phyloP scores from a whole-genome alignment of 768 basidiomycete genomes.

The Hygrocybe coccinea region DNA sequence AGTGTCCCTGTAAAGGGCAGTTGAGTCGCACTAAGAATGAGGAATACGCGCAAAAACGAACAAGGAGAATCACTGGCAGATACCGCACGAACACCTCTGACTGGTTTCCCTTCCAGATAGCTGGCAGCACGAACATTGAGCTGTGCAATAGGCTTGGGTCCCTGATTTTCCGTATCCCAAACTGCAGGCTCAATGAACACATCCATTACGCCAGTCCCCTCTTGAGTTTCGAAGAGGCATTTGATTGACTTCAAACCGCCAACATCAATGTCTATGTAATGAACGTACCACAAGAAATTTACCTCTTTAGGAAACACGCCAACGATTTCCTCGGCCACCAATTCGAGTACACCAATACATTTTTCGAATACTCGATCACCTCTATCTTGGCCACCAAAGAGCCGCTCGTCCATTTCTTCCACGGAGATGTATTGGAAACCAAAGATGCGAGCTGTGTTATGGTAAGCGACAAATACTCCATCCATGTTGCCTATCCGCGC shows the following conservation, averaged over 20 bases:
- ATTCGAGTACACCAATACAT: slow-evolving; percentile 68
- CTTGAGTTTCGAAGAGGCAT: slow-evolving; percentile 57
- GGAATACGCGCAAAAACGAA: slow-evolving; percentile 14
- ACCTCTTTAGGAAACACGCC: slow-evolving; percentile 65
- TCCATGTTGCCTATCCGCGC: slow-evolving; percentile 97
- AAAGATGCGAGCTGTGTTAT: slow-evolving; percentile 81
- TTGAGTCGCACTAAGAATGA: background rate
- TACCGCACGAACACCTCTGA: slow-evolving; percentile 37
- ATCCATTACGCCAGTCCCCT: slow-evolving; percentile 40
- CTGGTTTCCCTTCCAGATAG: slow-evolving; percentile 37
- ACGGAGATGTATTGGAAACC: slow-evolving; percentile 93
- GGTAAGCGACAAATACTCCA: slow-evolving; percentile 83
- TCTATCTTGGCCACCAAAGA: slow-evolving; percentile 61
- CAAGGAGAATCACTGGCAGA: slow-evolving; percentile 23
- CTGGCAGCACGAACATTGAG: slow-evolving; percentile 48
- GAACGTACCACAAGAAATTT: slow-evolving; percentile 1
- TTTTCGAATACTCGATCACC: slow-evolving; percentile 75
- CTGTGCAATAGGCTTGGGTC: slow-evolving; percentile 47
- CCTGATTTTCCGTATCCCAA: slow-evolving; percentile 35
- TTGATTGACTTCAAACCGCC: slow-evolving; percentile 42
- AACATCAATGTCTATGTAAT: background rate
- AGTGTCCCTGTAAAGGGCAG: slow-evolving; percentile 47
- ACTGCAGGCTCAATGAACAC: slow-evolving; percentile 65
- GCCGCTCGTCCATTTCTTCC: slow-evolving; percentile 76
- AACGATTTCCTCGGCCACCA: slow-evolving; percentile 52